These are phyloP conservation scores for Meyerozyma smithsonii DNA, from an alignment of 1,139 yeast species.

Conservation along the genomic window DNA sequence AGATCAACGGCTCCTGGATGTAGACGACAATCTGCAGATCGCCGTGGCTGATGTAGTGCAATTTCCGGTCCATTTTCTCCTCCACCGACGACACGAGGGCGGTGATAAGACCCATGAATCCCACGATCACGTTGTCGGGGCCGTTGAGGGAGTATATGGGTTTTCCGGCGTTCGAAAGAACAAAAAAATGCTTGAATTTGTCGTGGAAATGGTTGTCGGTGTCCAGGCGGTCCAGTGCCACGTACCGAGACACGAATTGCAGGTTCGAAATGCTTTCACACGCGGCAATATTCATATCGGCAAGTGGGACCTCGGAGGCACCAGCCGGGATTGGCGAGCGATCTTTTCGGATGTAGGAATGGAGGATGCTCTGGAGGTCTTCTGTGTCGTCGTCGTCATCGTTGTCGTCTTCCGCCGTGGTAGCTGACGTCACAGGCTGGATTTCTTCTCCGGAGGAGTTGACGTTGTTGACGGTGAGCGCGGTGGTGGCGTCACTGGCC, in stretches of 20 bases:
- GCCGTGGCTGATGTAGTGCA: slow-evolving; percentile 25
- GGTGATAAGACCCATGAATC: slow-evolving; percentile 71
- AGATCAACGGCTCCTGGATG: slow-evolving; percentile 62
- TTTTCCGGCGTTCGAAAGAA: slow-evolving; percentile 89
- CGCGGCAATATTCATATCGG: background rate
- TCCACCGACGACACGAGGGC: slow-evolving; percentile 62
- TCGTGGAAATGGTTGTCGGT: slow-evolving; percentile 33
- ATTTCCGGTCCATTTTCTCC: slow-evolving; percentile 30
- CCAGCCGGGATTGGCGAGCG: background rate
- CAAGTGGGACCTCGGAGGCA: background rate
- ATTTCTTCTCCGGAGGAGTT: background rate
- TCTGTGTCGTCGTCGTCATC: slow-evolving; percentile 2
- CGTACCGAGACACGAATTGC: background rate
- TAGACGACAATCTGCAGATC: slow-evolving; percentile 54
- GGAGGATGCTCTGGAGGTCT: slow-evolving; percentile 1
- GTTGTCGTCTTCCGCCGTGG: background rate
- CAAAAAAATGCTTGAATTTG: slow-evolving; percentile 65
- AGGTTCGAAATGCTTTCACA: background rate
- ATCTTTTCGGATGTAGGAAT: slow-evolving; percentile 1
- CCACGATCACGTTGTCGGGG: slow-evolving; percentile 61
- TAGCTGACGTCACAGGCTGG: background rate
- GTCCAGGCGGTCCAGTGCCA: slow-evolving; percentile 8
- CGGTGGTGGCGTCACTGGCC: background rate
- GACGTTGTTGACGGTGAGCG: background rate
- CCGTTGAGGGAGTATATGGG: slow-evolving; percentile 86